phyloP scores from a whole-genome alignment of 768 basidiomycete genomes.

The Auricularia sp. region DNA sequence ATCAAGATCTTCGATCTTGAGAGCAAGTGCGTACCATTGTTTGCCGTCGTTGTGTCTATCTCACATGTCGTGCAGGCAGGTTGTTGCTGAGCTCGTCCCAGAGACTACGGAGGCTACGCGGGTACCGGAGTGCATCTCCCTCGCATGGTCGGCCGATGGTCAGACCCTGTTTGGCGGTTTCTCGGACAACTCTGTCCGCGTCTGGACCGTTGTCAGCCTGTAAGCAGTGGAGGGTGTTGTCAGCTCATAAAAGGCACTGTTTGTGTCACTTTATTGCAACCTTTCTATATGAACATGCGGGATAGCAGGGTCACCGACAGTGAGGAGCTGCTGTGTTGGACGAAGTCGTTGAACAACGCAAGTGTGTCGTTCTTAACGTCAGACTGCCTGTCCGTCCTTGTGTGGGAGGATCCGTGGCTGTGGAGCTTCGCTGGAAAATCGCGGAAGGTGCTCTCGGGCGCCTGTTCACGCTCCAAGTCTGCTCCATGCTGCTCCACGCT shows the following conservation, averaged over 20 bases:
- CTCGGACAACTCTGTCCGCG: conserved; percentile 88
- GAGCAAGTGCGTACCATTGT: conserved; percentile 47
- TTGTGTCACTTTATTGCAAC: background rate
- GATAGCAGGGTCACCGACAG: background rate
- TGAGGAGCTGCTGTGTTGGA: too few relatives aligned
- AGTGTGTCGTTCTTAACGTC: too few relatives aligned
- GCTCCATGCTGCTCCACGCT: background rate
- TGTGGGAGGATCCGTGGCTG: background rate
- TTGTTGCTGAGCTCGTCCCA: conserved; percentile 96
- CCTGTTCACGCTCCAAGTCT: background rate
- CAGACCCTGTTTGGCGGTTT: conserved; percentile 96
- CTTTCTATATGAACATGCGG: background rate
- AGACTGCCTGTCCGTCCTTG: too few relatives aligned
- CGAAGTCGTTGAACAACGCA: too few relatives aligned
- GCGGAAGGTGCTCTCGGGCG: background rate
- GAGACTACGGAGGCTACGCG: conserved; percentile 68
- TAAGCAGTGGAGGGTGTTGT: background rate
- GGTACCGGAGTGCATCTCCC: conserved; percentile 88
- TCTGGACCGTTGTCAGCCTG: conserved; percentile 64
- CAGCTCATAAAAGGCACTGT: background rate
- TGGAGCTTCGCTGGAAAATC: background rate
- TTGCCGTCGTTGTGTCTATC: too few relatives aligned
- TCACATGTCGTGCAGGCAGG: conserved; percentile 33
- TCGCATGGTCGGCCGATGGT: conserved; percentile 97
- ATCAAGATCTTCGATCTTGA: conserved; percentile 99